Evolutionary conservation across 148 eudicot genomes (phyloP).

Genomic region (Diospyros kaki): DNA sequence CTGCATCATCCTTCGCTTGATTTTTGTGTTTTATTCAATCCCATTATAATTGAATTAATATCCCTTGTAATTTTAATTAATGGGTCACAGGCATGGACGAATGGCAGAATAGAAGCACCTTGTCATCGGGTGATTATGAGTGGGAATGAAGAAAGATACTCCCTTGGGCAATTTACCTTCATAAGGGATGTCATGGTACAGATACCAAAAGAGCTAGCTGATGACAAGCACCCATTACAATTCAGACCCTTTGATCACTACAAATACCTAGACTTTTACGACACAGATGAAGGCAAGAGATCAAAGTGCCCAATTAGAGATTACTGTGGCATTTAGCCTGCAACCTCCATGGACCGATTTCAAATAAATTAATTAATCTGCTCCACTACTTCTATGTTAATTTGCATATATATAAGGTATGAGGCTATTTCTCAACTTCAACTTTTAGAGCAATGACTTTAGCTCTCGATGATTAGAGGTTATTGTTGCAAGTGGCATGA

Average conservation of each 20-base stretch:
- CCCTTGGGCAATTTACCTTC: constrained; percentile 37
- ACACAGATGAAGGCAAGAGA: constrained; percentile 31
- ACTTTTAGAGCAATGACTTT: no score
- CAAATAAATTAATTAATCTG: not conserved
- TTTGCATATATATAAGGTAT: not conserved
- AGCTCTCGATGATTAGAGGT: no score
- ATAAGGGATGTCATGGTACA: constrained; percentile 30
- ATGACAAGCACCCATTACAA: constrained; percentile 26
- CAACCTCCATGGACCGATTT: no score
- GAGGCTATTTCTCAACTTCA: no score
- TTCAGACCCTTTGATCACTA: constrained; percentile 35
- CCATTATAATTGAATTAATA: no score
- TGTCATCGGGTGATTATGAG: constrained; percentile 31
- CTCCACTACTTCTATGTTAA: not conserved
- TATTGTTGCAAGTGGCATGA: no score
- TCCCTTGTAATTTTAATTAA: not conserved
- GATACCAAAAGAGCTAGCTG: constrained; percentile 26
- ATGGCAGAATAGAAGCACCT: constrained; percentile 38
- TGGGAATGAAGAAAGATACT: constrained; percentile 34
- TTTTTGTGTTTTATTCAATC: not conserved
- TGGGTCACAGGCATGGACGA: constrained; percentile 35
- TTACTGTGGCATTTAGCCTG: constrained; percentile 31
- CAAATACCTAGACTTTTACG: constrained; percentile 27
- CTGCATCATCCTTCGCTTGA: not conserved
- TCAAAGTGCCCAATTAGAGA: constrained; percentile 29